Conservation (phyloP, 2,329 filamentous ascomycete species). For the Neonectria faginata region DNA sequence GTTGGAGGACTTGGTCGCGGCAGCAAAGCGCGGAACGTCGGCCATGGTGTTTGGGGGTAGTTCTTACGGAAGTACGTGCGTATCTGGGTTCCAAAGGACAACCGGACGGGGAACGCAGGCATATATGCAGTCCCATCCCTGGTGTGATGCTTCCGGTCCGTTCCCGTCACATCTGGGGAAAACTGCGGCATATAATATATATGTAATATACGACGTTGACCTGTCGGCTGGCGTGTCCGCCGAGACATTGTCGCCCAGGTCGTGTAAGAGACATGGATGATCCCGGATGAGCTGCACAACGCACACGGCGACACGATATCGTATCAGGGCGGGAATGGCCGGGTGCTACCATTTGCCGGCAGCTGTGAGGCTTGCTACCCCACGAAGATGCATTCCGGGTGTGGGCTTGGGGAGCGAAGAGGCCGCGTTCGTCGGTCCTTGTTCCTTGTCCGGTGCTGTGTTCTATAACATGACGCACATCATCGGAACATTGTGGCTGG, state of each 20-base stretch:
- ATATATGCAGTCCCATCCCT: slow-evolving; percentile 15
- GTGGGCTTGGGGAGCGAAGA: slow-evolving; percentile 1
- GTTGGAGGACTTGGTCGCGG: slow-evolving; percentile 37
- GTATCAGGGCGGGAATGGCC: slow-evolving; percentile 29
- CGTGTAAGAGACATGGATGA: slow-evolving; percentile 23
- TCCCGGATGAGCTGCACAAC: slow-evolving; percentile 8
- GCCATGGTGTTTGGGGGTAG: slow-evolving; percentile 21
- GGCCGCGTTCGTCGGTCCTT: slow-evolving; percentile 11
- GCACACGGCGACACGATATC: slow-evolving; percentile 10
- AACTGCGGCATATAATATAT: slow-evolving; percentile 28
- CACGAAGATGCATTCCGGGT: slow-evolving; percentile 4
- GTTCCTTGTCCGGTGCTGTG: not conserved
- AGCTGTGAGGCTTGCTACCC: slow-evolving; percentile 9
- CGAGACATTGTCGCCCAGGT: slow-evolving; percentile 26
- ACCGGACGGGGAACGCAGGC: slow-evolving; percentile 4
- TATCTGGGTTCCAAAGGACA: not conserved
- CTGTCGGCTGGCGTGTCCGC: slow-evolving; percentile 6
- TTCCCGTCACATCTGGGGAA: slow-evolving; percentile 30
- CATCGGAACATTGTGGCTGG: slow-evolving; percentile 19
- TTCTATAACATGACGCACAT: slow-evolving; percentile 15
- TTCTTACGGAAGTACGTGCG: not conserved
- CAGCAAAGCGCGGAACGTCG: slow-evolving; percentile 39
- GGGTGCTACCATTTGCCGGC: slow-evolving; percentile 16
- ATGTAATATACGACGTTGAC: slow-evolving; percentile 5
- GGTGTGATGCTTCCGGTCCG: slow-evolving; percentile 22